These are phyloP conservation scores for Aspergillus neotritici DNA, from an alignment of 2,329 filamentous ascomycete genomes.

Conservation along the genomic window DNA sequence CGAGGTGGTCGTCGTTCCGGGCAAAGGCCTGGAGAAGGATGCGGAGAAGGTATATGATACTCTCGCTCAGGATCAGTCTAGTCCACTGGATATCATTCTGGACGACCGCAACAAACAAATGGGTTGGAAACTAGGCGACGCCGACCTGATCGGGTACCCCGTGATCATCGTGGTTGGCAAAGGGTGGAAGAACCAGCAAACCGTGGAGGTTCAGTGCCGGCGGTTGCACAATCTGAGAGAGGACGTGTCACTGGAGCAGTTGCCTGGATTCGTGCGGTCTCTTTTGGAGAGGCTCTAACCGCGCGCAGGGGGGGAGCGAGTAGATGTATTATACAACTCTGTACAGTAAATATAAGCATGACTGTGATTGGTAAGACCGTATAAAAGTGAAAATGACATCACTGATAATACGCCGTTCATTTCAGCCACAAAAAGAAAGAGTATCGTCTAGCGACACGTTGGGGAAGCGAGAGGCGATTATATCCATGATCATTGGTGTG, in stretches of 20 bases:
- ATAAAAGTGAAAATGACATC: too few relatives aligned
- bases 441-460: too few relatives aligned
- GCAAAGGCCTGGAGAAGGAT: constrained; percentile 43
- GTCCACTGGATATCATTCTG: constrained; percentile 58
- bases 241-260: constrained; percentile 48
- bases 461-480: too few relatives aligned
- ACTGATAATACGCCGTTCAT: too few relatives aligned
- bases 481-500: too few relatives aligned
- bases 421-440: too few relatives aligned
- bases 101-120: constrained; percentile 67
- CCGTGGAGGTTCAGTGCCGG: constrained; percentile 76
- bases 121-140: constrained; percentile 84
- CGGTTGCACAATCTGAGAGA: constrained; percentile 55
- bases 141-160: constrained; percentile 83
- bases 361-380: too few relatives aligned
- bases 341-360: constrained; percentile 3
- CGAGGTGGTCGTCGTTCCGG: constrained; percentile 63
- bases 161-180: constrained; percentile 74
- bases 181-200: constrained; percentile 53
- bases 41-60: constrained; percentile 59
- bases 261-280: constrained; percentile 45
- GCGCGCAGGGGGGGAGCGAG: neutral
- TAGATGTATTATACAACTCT: neutral
- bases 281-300: constrained; percentile 49
- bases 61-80: constrained; percentile 35